Percentiles rank a stretch among this genome's conserved stretches.
These are phyloP conservation scores for Streptanthus diversifolius DNA, from an alignment of 345 rosid species.

Conservation along the genomic window DNA sequence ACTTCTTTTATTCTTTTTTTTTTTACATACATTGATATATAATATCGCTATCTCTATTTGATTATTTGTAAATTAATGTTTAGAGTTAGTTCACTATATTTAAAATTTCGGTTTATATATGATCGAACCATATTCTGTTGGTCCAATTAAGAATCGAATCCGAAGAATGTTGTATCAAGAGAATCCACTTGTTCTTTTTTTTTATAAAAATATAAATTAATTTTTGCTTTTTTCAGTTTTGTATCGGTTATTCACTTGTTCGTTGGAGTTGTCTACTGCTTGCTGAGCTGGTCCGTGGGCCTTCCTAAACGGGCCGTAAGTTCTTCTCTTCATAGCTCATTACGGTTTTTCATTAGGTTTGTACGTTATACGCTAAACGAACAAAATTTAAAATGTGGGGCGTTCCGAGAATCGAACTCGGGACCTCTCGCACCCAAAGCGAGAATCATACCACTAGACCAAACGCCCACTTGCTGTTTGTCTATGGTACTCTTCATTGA, in stretches of 20 bases:
- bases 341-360: background rate
- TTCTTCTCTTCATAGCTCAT: constrained; percentile 8
- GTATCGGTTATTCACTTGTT: constrained; percentile 90
- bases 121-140: constrained; percentile 7
- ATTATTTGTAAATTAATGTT: background rate
- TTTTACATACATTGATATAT: background rate
- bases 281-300: constrained; percentile 85
- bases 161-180: background rate
- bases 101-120: background rate
- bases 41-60: background rate
- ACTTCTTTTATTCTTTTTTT: background rate
- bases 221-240: constrained; percentile 48
- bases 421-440: constrained; percentile 94
- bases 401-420: constrained; percentile 73
- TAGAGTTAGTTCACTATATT: background rate
- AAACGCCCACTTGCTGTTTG: constrained; percentile 37
- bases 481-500: accelerated
- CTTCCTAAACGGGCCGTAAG: constrained; percentile 98
- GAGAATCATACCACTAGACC: constrained; percentile 91
- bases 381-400: constrained; percentile 31
- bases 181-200: background rate
- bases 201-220: background rate
- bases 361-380: background rate
- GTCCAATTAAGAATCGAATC: constrained; percentile 13
- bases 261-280: constrained; percentile 91